A percentile compares a stretch with the other conserved stretches of the same genome.
Conservation (phyloP, 768 basidiomycete species). For the Phaffia tasmanica region DNA sequence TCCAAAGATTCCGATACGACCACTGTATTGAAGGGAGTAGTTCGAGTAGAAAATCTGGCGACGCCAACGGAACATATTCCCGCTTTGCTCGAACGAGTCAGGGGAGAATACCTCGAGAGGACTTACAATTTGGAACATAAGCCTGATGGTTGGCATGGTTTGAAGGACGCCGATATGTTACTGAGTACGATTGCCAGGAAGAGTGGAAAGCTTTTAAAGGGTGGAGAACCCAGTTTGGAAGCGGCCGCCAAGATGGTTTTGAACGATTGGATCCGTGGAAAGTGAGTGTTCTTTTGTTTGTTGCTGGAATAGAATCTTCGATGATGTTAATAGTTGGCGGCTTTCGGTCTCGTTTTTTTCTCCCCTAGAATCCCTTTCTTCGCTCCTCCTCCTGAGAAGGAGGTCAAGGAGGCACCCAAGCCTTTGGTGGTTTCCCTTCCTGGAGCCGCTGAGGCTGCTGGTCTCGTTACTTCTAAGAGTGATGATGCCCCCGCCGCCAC, state of each 20-base stretch:
- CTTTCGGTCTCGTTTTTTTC: neutral
- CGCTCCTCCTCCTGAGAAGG: constrained; percentile 69
- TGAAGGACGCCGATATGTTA: constrained; percentile 54
- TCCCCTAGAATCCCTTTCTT: constrained; percentile 68
- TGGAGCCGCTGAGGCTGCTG: constrained; percentile 6
- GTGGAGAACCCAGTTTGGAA: constrained; percentile 87
- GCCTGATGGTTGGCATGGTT: constrained; percentile 44
- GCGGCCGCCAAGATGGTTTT: constrained; percentile 87
- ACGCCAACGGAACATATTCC: constrained; percentile 89
- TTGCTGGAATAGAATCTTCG: neutral
- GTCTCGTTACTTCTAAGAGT: neutral
- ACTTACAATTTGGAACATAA: constrained; percentile 37
- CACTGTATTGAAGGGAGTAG: constrained; percentile 90
- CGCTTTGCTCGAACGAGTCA: constrained; percentile 75
- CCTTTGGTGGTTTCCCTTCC: constrained; percentile 30
- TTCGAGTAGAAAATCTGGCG: constrained; percentile 86
- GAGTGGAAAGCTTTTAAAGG: constrained; percentile 82
- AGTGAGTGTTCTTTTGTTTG: constrained; percentile 33
- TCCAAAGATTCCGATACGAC: constrained; percentile 79
- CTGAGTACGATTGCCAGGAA: constrained; percentile 74
- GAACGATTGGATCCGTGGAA: constrained; percentile 87
- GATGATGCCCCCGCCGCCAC: constrained; percentile 12
- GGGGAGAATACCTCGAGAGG: constrained; percentile 78
- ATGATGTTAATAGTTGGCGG: neutral
- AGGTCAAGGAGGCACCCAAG: constrained; percentile 33